These are phyloP conservation scores for Musa beccarii DNA, from an alignment of 176 grass and related monocot genomes.

Conservation along the genomic window DNA sequence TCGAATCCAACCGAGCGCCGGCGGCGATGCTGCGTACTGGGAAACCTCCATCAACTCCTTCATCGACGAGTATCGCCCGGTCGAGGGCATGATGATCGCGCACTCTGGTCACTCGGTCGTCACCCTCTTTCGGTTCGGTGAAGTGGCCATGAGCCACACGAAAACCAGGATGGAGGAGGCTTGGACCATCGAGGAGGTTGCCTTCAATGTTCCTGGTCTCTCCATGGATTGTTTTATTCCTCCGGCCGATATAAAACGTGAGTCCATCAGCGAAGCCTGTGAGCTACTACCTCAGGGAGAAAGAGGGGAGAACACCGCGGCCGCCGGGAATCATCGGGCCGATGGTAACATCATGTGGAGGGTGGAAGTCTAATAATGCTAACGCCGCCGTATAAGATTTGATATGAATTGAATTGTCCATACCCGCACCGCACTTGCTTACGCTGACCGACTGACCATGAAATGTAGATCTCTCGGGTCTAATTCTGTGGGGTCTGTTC, in stretches of 20 bases:
- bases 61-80: conserved; percentile 10
- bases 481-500: neutral
- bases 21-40: conserved; percentile 18
- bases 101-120: conserved; percentile 20
- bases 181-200: conserved; percentile 21
- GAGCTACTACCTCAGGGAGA: conserved; percentile 17
- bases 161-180: conserved; percentile 23
- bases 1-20: conserved; percentile 6
- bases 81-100: conserved; percentile 22
- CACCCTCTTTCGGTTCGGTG: conserved; percentile 19
- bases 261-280: conserved; percentile 13
- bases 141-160: conserved; percentile 18
- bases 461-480: conserved; percentile 3
- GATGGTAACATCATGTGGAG: conserved; percentile 2
- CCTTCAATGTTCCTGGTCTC: conserved; percentile 18
- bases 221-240: conserved; percentile 24
- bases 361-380: conserved; percentile 14
- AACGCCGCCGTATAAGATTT: neutral
- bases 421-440: neutral
- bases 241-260: conserved; percentile 10
- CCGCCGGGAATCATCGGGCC: conserved; percentile 3
- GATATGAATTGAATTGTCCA: conserved; percentile 7
- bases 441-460: conserved; percentile 8
- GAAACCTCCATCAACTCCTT: conserved; percentile 21
- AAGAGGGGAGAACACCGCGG: conserved; percentile 3